A percentile compares a stretch with the other conserved stretches of the same genome.
Conservation (phyloP, 177 flowering plant species). For the Vitis hybrid region DNA sequence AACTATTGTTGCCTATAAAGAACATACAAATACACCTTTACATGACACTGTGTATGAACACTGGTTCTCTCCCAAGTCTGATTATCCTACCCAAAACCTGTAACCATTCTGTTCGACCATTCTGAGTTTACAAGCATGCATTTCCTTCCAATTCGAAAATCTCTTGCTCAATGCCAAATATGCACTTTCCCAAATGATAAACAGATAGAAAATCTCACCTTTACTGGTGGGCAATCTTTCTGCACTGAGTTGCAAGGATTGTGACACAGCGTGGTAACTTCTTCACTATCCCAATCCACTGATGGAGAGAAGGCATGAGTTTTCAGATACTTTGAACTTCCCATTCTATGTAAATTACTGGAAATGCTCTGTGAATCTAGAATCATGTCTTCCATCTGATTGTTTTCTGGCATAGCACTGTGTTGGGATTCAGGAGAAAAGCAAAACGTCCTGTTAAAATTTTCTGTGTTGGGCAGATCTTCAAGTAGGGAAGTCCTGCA, state of each 20-base stretch:
- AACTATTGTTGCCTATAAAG: too few species aligned
- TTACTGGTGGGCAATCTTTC: constrained; percentile 7
- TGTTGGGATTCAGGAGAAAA: constrained; percentile 8
- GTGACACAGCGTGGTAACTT: constrained; percentile 10
- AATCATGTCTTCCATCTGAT: constrained; percentile 6
- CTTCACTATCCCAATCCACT: constrained; percentile 17
- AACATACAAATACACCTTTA: too few species aligned
- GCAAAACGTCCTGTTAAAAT: constrained; percentile 9
- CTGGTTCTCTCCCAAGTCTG: too few species aligned
- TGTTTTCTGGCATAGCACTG: not conserved
- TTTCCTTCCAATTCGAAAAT: too few species aligned
- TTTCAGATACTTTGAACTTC: constrained; percentile 21
- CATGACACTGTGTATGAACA: too few species aligned
- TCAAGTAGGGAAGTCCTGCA: constrained; percentile 31
- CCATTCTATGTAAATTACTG: constrained; percentile 4
- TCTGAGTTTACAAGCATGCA: too few species aligned
- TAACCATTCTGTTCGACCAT: too few species aligned
- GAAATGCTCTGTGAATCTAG: constrained; percentile 16
- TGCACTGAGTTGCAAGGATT: constrained; percentile 13
- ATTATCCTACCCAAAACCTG: too few species aligned
- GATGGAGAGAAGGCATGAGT: constrained; percentile 29
- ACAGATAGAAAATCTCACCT: constrained; percentile 27
- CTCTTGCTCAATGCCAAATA: too few species aligned
- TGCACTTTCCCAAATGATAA: not conserved
- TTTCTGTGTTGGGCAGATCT: constrained; percentile 17